Conservation (phyloP, 495 filamentous ascomycete genomes). For the Tuber brumale region DNA sequence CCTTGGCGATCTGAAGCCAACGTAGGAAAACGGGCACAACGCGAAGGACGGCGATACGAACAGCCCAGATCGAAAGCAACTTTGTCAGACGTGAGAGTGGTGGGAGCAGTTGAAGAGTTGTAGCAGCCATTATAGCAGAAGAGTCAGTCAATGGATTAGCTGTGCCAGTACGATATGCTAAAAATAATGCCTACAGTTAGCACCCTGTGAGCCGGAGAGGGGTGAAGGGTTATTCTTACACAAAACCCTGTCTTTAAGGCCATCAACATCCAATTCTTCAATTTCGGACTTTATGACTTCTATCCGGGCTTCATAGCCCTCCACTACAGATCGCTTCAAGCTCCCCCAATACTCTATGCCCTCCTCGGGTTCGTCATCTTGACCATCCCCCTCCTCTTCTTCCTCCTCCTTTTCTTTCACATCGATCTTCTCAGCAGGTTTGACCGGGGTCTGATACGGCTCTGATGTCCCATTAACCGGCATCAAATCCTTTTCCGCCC, state of each 20-base stretch:
- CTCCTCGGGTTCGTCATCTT: conserved; percentile 59
- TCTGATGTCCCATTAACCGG: background rate
- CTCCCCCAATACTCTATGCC: conserved; percentile 59
- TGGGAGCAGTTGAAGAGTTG: conserved; percentile 76
- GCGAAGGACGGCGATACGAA: conserved; percentile 65
- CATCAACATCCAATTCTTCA: conserved; percentile 75
- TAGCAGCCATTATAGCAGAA: conserved; percentile 81
- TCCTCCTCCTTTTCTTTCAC: conserved; percentile 3
- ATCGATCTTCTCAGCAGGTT: background rate
- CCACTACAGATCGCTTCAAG: conserved; percentile 55
- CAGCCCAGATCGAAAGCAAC: conserved; percentile 66
- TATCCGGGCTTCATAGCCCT: conserved; percentile 63
- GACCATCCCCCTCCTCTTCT: conserved; percentile 56
- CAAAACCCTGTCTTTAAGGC: conserved; percentile 81
- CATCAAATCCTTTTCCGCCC: background rate
- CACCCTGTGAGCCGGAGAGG: conserved; percentile 46
- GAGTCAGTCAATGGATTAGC: conserved; percentile 55
- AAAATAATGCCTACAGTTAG: conserved; percentile 37
- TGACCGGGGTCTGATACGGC: conserved; percentile 12
- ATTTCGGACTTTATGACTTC: conserved; percentile 71
- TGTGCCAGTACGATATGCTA: conserved; percentile 50
- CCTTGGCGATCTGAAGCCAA: conserved; percentile 47
- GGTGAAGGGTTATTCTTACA: conserved; percentile 59
- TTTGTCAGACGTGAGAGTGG: conserved; percentile 64
- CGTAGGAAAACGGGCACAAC: conserved; percentile 62